Evolutionary conservation across 1,139 yeast species (phyloP).

Genomic region (Dujonia santamariae): DNA sequence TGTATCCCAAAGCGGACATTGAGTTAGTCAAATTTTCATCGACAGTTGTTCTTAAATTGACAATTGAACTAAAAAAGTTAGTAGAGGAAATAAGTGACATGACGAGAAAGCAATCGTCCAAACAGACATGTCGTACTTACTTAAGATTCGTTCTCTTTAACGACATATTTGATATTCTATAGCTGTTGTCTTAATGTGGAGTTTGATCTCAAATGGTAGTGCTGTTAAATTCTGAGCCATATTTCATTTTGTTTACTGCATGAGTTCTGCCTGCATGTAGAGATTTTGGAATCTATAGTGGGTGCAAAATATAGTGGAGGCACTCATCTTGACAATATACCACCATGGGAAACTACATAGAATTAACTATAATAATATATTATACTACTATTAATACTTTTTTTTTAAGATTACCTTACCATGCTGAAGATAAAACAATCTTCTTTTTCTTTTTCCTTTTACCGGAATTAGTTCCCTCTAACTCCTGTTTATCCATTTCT

Average conservation of each 20-base stretch:
- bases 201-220: too few relatives aligned
- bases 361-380: too few relatives aligned
- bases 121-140: conserved; percentile 17
- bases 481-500: conserved; percentile 34
- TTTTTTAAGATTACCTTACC: conserved; percentile 1
- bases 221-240: too few relatives aligned
- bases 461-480: conserved; percentile 18
- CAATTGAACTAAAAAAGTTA: conserved; percentile 29
- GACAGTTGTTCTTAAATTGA: conserved; percentile 45
- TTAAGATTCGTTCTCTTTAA: conserved; percentile 28
- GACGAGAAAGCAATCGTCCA: background rate
- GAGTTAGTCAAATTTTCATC: conserved; percentile 48
- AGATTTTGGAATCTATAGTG: too few relatives aligned
- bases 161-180: too few relatives aligned
- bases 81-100: background rate
- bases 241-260: too few relatives aligned
- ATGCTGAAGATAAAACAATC: conserved; percentile 14
- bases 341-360: too few relatives aligned
- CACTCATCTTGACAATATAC: too few relatives aligned
- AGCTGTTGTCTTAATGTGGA: too few relatives aligned
- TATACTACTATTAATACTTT: too few relatives aligned
- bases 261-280: too few relatives aligned
- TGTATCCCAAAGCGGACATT: conserved; percentile 57
- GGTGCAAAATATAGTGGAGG: too few relatives aligned
- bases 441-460: conserved; percentile 42